phyloP scores from a whole-genome alignment of 108 stramenopile species.

The Cylindrotheca closterium region DNA sequence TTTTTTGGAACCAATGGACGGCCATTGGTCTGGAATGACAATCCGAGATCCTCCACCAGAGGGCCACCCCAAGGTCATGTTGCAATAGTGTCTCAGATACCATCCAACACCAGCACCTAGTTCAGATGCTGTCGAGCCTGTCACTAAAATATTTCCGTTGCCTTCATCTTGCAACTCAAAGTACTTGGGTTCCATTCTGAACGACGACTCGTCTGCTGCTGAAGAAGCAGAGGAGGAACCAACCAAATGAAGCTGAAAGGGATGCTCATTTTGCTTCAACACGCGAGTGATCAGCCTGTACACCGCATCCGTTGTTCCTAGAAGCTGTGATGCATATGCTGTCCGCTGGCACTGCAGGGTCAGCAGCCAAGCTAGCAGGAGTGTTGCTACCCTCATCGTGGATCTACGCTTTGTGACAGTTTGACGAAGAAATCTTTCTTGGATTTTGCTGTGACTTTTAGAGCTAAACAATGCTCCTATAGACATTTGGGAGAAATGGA shows the following conservation, averaged over 20 bases:
- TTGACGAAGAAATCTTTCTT: no score
- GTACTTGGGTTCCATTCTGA: not conserved
- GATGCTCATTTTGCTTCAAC: not conserved
- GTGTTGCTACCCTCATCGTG: no score
- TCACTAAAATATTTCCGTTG: not conserved
- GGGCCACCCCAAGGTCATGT: conserved; percentile 18
- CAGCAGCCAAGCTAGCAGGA: no score
- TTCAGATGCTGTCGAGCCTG: conserved; percentile 8
- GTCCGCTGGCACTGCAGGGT: no score
- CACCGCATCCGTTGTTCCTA: not conserved
- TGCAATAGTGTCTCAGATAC: conserved; percentile 29
- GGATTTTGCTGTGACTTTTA: no score
- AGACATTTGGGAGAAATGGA: no score
- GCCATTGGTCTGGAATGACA: conserved; percentile 11
- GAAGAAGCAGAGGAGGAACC: not conserved
- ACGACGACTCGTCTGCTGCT: not conserved
- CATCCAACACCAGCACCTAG: conserved; percentile 38
- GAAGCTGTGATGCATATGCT: not conserved
- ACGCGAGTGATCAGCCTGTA: not conserved
- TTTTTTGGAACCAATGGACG: not conserved
- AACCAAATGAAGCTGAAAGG: not conserved
- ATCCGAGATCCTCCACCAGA: conserved; percentile 7
- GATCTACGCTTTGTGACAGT: no score
- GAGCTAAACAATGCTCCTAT: no score
- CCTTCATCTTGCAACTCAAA: not conserved